Conservation (phyloP, 768 basidiomycete genomes). For the Kwoniella sp. region DNA sequence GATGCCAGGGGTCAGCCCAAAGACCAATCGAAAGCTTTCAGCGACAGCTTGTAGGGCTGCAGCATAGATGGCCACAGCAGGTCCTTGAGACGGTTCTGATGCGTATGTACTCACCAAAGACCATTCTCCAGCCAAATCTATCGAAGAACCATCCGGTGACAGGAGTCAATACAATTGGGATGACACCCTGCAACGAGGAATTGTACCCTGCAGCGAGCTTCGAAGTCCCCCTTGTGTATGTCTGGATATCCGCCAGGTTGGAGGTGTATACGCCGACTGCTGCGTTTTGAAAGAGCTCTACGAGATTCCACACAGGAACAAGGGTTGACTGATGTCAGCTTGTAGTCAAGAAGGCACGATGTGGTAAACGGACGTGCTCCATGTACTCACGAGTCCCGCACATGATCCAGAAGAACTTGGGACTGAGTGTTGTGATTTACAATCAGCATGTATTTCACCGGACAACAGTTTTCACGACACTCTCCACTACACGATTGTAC, state of each 20-base stretch:
- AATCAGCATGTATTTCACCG: too few relatives aligned
- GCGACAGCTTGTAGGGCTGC: background rate
- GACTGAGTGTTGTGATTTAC: too few relatives aligned
- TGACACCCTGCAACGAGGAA: slow-evolving; percentile 44
- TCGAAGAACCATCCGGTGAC: slow-evolving; percentile 51
- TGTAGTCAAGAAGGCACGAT: too few relatives aligned
- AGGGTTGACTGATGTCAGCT: too few relatives aligned
- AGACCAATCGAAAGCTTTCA: too few relatives aligned
- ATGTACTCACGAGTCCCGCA: slow-evolving; percentile 37
- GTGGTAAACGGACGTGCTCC: too few relatives aligned
- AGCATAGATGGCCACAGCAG: background rate
- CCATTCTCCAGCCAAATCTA: slow-evolving; percentile 47
- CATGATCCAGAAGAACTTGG: slow-evolving; percentile 50
- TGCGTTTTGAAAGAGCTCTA: slow-evolving; percentile 50
- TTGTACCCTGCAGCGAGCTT: slow-evolving; percentile 54
- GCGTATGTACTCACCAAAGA: slow-evolving; percentile 38
- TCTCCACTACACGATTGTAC: too few relatives aligned
- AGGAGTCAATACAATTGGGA: slow-evolving; percentile 53
- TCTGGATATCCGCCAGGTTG: slow-evolving; percentile 53
- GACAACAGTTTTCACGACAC: too few relatives aligned
- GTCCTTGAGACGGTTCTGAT: background rate
- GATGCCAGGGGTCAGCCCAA: too few relatives aligned
- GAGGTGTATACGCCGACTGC: slow-evolving; percentile 45
- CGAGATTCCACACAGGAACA: background rate
- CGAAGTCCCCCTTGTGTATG: slow-evolving; percentile 44